Evolutionary conservation across 441 rosid species (phyloP).

Genomic region (Corymbia citriodora): DNA sequence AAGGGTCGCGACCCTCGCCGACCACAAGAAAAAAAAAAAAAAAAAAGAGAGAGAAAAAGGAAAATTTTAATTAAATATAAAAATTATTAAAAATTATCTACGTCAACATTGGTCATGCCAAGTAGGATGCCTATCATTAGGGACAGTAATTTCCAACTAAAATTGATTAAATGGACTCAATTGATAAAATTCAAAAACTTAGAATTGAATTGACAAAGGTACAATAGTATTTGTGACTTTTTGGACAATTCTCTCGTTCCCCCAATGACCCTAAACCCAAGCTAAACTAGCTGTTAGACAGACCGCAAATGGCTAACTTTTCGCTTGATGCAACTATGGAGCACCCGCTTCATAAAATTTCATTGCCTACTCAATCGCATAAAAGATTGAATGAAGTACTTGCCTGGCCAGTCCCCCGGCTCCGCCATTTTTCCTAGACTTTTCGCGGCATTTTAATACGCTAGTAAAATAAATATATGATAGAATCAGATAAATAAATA

Average conservation of each 20-base stretch:
- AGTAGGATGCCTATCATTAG: neutral
- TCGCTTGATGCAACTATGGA: neutral
- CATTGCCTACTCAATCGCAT: neutral
- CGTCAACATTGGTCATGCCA: neutral
- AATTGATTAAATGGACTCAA: neutral
- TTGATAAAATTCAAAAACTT: no score
- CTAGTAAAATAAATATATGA: no score
- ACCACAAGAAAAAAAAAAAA: neutral
- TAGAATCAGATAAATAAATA: no score
- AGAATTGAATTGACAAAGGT: neutral
- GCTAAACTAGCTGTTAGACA: neutral
- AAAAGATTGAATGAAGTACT: neutral
- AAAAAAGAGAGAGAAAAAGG: no score
- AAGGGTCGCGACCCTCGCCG: neutral
- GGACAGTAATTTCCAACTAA: no score
- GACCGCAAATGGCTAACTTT: neutral
- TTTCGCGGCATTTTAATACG: neutral
- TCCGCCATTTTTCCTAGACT: neutral
- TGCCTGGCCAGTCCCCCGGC: neutral
- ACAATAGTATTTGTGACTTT: neutral
- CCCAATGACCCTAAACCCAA: neutral
- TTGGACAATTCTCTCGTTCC: neutral
- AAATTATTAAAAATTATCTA: no score
- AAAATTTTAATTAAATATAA: no score
- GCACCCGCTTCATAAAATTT: neutral